Evolutionary conservation across 2,329 filamentous ascomycete species (phyloP), one percentile per base, ranked within the genome.

Genomic region (Achaetomium macrosporum): DNA sequence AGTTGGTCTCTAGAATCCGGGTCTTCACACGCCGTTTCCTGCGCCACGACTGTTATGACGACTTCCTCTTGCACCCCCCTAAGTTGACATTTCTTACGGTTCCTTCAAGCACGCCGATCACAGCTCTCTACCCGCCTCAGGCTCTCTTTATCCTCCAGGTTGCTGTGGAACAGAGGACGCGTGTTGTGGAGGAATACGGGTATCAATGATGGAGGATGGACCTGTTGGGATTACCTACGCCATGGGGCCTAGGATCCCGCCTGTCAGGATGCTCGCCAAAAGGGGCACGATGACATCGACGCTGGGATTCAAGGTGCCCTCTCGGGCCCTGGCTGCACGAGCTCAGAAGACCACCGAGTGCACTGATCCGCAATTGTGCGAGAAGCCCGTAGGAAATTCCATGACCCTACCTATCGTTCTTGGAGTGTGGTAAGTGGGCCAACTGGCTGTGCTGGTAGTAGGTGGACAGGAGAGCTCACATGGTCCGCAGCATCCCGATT

Each of bases 401-500:
- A 78, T 79, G 47, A 83, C 79, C 3, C 61, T 90, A 41, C 79
- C 85, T 7, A 85, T 93, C 58, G 76, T 80, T 39, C 71, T 91
- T 4, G 84, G 84, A 64, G 76, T 88, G 57, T 77, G 80, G 85
- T 90, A 82, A 74, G 87, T 81, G 17, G 16, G 10, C 40, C 52
- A 25, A 17, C 30, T 42, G 16, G 19, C 30, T 42, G 37, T 19
- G 29, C 12, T 37, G 47, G 4, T 41, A 33, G 13, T 47, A 8
- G 30, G 20, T 20, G n/a, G 25, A 4, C 25, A 25, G 25, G 7
- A 25, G 45, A 20, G 40, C 62, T 64, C 42, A 66, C 61, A 49
- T 30, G 15, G 16, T 42, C 49, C 6, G 7, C 64, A 96, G 91
- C 40, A 82, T 97, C 50, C 91, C 93, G 1, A 65, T 96, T 43